phyloP scores from a whole-genome alignment of 352 stramenopile genomes.

The Phytophthora pluvialis region DNA sequence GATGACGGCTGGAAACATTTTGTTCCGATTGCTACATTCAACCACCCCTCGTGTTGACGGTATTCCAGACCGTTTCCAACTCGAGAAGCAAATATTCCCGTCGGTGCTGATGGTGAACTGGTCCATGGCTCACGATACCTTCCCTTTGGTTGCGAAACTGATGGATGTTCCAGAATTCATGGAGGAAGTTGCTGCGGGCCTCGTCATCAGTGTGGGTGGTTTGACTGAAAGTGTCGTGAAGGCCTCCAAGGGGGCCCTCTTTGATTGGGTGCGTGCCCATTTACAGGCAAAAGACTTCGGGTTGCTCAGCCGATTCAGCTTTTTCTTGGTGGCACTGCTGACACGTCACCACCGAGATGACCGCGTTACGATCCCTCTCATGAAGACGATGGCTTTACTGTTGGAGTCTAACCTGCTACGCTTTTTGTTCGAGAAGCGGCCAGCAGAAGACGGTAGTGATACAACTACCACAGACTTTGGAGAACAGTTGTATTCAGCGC shows the following conservation, averaged over 20 bases:
- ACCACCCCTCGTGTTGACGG: slow-evolving; percentile 66
- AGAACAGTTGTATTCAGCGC: slow-evolving; percentile 56
- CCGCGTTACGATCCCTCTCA: slow-evolving; percentile 84
- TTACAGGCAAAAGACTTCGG: slow-evolving; percentile 66
- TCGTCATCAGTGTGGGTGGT: slow-evolving; percentile 95
- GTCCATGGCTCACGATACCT: slow-evolving; percentile 89
- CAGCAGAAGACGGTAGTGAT: slow-evolving; percentile 30
- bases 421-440: slow-evolving; percentile 60
- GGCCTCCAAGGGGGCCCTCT: slow-evolving; percentile 67
- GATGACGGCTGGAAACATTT: slow-evolving; percentile 83
- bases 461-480: slow-evolving; percentile 55
- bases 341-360: slow-evolving; percentile 68
- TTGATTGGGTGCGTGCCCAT: slow-evolving; percentile 66
- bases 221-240: slow-evolving; percentile 95
- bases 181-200: slow-evolving; percentile 83
- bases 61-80: slow-evolving; percentile 76
- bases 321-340: slow-evolving; percentile 72
- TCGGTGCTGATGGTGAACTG: slow-evolving; percentile 69
- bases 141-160: slow-evolving; percentile 88
- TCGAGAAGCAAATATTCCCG: slow-evolving; percentile 75
- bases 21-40: slow-evolving; percentile 88
- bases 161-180: slow-evolving; percentile 91
- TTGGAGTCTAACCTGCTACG: slow-evolving; percentile 64
- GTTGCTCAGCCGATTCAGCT: slow-evolving; percentile 68
- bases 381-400: slow-evolving; percentile 88